These are phyloP conservation scores for Penicillium sumatraense DNA, from an alignment of 2,329 filamentous ascomycete genomes.

Conservation along the genomic window DNA sequence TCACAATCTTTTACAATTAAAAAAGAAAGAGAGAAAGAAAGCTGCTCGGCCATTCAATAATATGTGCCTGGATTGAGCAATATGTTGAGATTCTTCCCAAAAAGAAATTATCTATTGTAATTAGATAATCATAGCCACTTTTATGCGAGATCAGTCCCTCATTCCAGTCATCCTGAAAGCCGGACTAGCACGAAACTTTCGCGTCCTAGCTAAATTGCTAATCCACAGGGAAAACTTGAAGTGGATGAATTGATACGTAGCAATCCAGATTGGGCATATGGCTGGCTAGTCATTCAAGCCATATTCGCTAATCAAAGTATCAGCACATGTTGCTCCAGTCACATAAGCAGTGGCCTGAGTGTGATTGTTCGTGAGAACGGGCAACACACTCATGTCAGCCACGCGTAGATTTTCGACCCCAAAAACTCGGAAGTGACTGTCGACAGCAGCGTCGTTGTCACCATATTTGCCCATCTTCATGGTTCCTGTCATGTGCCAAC, in stretches of 20 bases:
- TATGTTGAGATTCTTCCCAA: background rate
- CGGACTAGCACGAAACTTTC: background rate
- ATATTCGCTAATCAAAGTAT: constrained; percentile 55
- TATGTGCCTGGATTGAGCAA: background rate
- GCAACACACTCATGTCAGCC: constrained; percentile 51
- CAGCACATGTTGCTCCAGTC: constrained; percentile 57
- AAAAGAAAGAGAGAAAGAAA: background rate
- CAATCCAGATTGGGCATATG: background rate
- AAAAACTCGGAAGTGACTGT: constrained; percentile 46
- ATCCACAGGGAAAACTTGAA: background rate
- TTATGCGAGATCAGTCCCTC: background rate
- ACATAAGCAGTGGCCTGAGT: constrained; percentile 60
- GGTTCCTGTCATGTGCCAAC: constrained; percentile 63
- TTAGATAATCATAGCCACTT: background rate
- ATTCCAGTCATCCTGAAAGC: background rate
- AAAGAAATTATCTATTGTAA: background rate
- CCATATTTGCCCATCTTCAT: constrained; percentile 59
- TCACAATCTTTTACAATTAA: background rate
- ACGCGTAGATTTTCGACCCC: constrained; percentile 46
- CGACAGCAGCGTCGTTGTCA: constrained; percentile 53
- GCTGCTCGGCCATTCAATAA: background rate
- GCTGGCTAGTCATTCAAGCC: constrained; percentile 30
- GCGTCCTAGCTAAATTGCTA: background rate
- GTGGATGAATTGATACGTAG: background rate
- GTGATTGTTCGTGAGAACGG: constrained; percentile 53